phyloP scores from a whole-genome alignment of 148 eudicot species.

The Fagopyrum esculentum region DNA sequence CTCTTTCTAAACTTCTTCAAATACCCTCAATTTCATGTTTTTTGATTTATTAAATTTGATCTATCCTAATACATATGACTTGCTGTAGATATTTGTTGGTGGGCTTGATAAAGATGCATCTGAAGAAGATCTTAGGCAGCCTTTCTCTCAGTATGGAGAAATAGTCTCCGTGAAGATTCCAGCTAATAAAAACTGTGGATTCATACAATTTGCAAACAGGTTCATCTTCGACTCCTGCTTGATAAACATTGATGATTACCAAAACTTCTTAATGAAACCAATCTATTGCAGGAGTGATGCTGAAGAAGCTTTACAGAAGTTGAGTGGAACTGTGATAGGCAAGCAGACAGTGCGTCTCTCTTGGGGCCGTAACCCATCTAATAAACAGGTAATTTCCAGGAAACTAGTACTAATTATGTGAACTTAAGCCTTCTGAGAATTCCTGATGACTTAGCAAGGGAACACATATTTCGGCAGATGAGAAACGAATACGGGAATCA shows the following conservation, averaged over 20 bases:
- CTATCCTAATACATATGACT: neutral
- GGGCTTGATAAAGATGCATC: conserved; percentile 86
- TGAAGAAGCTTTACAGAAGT: conserved; percentile 82
- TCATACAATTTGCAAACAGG: conserved; percentile 94
- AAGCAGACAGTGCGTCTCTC: conserved; percentile 95
- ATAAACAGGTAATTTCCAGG: conserved; percentile 57
- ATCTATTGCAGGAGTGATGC: conserved; percentile 56
- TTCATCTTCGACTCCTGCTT: conserved; percentile 11
- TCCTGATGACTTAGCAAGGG: neutral
- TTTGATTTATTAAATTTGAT: neutral
- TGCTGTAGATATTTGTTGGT: conserved; percentile 82
- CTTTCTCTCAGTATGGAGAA: conserved; percentile 83
- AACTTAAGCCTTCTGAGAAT: neutral
- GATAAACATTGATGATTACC: neutral
- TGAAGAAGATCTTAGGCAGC: conserved; percentile 86
- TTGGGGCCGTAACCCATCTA: conserved; percentile 96
- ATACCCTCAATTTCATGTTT: neutral
- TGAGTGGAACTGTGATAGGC: conserved; percentile 77
- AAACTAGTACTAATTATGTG: too few species aligned
- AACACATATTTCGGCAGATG: conserved; percentile 29
- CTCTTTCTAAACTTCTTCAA: neutral
- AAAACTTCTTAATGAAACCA: neutral
- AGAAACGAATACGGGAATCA: conserved; percentile 66
- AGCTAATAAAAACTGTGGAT: conserved; percentile 89
- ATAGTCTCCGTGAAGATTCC: conserved; percentile 92